Base-by-base conservation (phyloP, 1,284 basidiomycete genomes). In the Ceratobasidium sp. region DNA sequence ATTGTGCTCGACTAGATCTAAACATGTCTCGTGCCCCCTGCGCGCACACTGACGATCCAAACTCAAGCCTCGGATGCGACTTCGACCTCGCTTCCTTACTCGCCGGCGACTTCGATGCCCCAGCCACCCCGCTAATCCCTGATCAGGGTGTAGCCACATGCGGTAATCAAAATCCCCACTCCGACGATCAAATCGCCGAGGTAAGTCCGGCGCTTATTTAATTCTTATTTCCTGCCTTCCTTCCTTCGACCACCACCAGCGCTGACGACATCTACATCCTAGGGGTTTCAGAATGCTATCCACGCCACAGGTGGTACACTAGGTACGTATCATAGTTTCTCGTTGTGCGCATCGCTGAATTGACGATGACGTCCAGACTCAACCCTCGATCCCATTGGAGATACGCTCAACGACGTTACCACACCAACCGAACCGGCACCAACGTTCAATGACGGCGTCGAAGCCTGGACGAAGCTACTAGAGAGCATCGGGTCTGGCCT, bases 41-140 rank as follows among this genome's bases (percentile, higher is more conserved):
- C 5, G 6, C n/a, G 64, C 46, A 66, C 64, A 66, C 50, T 66
- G 64, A 66, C 44, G 50, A 66, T 66, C 64, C 64, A 66, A 66
- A 66, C 64, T 66, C 64, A 66, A 66, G 44, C 33, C 26, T 26
- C 9, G 46, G 64, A 66, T 33, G 64, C 64, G 26, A 66, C 26
- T 12, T 12, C 13, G 54, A 57, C 13, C 7, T 28, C 54, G 5
- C 23, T 26, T 13, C 23, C 9, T 13, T 26, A 6, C 26, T 57
- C 54, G 13, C 54, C 26, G 3, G 23, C 13, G 13, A 13, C 50
- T 13, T 66, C 15, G 23, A n/a, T 23, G 9, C 44, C 2, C 46
- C 44, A 7, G 13, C 44, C 46, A 15, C 46, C 64, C 10, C 28
- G 64, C 23, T 20, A 6, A 12, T n/a, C 46, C 46, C 26, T 26